Evolutionary conservation across 2,329 filamentous ascomycete genomes (phyloP).

Genomic region (Aspergillus proliferans): DNA sequence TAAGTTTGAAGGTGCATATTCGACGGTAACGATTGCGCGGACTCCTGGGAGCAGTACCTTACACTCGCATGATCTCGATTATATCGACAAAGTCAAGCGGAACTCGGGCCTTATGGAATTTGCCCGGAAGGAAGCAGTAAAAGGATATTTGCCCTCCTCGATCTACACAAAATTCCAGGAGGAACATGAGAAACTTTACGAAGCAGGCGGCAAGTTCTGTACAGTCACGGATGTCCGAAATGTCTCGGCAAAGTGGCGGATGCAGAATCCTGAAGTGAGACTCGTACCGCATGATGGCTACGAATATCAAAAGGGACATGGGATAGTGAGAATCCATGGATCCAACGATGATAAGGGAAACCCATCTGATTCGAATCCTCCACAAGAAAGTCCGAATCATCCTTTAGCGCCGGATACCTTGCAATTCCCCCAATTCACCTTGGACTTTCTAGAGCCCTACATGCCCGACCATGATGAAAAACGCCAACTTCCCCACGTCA

Average conservation of each 20-base stretch:
- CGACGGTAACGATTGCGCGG: constrained; percentile 38
- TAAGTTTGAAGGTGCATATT: constrained; percentile 38
- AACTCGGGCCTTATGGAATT: constrained; percentile 45
- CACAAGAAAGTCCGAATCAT: constrained; percentile 10
- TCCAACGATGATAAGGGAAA: constrained; percentile 9
- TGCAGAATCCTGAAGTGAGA: constrained; percentile 38
- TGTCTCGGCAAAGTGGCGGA: constrained; percentile 43
- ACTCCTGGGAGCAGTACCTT: constrained; percentile 35
- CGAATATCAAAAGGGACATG: constrained; percentile 38
- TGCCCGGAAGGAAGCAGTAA: constrained; percentile 39
- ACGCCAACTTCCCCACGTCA: constrained; percentile 52
- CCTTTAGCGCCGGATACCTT: constrained; percentile 35
- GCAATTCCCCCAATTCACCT: constrained; percentile 39
- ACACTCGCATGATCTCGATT: constrained; percentile 44
- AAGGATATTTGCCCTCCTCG: constrained; percentile 44
- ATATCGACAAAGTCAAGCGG: constrained; percentile 43
- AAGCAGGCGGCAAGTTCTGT: constrained; percentile 41
- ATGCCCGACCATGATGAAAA: constrained; percentile 36
- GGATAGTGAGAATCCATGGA: constrained; percentile 31
- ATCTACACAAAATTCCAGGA: constrained; percentile 45
- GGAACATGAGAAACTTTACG: constrained; percentile 38
- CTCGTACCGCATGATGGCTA: constrained; percentile 42
- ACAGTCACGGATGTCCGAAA: constrained; percentile 45
- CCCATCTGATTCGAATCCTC: constrained; percentile 4
- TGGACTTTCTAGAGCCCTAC: constrained; percentile 47